Percentiles rank a stretch among this genome's conserved stretches.
Evolutionary conservation across 192 early-diverging fungal genomes (phyloP).

Genomic region (Haplosporangium gracile): DNA sequence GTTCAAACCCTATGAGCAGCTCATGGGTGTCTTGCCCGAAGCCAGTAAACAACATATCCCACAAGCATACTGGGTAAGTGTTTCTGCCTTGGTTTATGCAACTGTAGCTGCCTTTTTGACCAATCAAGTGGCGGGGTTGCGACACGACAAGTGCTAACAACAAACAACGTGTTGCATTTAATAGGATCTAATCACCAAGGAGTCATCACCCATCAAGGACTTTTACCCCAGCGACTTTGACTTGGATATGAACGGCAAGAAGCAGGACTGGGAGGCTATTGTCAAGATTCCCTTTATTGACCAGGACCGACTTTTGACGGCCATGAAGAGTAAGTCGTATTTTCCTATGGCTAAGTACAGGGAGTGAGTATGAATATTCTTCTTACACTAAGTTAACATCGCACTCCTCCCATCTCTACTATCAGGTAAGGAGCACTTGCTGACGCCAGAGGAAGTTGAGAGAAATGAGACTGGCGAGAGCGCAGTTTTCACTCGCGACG

Average conservation of each 20-base stretch:
- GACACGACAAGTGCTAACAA: not conserved
- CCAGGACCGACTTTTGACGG: conserved; percentile 83
- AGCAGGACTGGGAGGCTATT: conserved; percentile 98
- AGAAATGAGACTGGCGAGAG: conserved; percentile 74
- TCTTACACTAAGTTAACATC: not conserved
- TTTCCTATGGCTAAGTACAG: not conserved
- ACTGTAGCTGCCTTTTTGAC: no score
- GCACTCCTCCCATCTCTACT: no score
- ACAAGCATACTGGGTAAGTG: conserved; percentile 70
- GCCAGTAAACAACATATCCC: conserved; percentile 89
- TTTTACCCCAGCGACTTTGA: conserved; percentile 95
- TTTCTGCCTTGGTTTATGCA: not conserved
- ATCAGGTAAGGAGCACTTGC: conserved; percentile 67
- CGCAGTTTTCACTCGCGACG: conserved; percentile 74
- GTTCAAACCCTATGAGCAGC: conserved; percentile 97
- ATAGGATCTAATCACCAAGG: conserved; percentile 85
- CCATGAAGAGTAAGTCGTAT: conserved; percentile 68
- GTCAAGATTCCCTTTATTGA: conserved; percentile 99
- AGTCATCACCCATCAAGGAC: conserved; percentile 91
- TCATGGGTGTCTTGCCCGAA: conserved; percentile 98
- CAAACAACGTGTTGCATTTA: not conserved
- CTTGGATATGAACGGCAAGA: conserved; percentile 98
- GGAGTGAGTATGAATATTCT: not conserved
- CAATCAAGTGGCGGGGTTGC: not conserved
- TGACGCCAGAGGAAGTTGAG: conserved; percentile 69